Evolutionary conservation across 305 asterid species (phyloP).

Genomic region (Ajuga reptans): DNA sequence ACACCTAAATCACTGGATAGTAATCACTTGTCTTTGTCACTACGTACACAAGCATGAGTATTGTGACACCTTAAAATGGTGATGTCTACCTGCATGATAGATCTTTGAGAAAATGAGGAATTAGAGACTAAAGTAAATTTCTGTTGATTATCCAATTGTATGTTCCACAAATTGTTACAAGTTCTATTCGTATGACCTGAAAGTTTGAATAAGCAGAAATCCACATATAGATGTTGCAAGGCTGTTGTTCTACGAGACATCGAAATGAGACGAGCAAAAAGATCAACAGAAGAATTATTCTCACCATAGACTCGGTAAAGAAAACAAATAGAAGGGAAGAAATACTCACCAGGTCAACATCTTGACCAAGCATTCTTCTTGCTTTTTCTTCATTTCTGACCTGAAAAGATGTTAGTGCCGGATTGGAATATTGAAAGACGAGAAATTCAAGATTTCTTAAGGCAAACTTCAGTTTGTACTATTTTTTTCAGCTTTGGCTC

Average conservation of each 20-base stretch:
- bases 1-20: not conserved
- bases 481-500: not conserved
- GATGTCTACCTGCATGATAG: not conserved
- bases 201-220: not conserved
- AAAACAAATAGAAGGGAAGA: not conserved
- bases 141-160: not conserved
- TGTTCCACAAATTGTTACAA: not conserved
- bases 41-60: not conserved
- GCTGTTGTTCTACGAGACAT: not conserved
- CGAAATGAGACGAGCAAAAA: not conserved
- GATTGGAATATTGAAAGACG: conserved; percentile 9
- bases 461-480: not conserved
- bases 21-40: not conserved
- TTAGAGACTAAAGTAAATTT: not conserved
- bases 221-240: no score
- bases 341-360: conserved; percentile 68
- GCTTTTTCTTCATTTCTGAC: conserved; percentile 95
- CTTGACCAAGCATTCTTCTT: conserved; percentile 74
- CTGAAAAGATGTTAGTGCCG: conserved; percentile 31
- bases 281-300: not conserved
- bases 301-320: not conserved
- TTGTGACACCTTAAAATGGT: not conserved
- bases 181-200: not conserved
- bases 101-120: not conserved
- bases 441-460: not conserved